A percentile compares a stretch with the other conserved stretches of the same genome.
Conservation (phyloP, 1,139 yeast genomes). For the Pichiaceae sp. region DNA sequence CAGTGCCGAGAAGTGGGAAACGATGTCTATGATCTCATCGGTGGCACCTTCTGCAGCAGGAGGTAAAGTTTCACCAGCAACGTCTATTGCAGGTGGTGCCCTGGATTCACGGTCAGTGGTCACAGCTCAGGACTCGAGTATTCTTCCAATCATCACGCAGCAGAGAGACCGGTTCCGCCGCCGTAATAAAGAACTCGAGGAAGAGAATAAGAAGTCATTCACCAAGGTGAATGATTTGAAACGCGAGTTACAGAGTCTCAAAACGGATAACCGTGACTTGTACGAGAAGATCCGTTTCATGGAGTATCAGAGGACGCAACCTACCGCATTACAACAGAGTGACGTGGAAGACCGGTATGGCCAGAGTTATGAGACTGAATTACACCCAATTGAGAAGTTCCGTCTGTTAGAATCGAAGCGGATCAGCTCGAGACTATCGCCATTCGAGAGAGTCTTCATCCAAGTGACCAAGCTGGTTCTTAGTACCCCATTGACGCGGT, state of each 20-base stretch:
- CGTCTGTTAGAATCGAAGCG: constrained; percentile 72
- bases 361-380: constrained; percentile 62
- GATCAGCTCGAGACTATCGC: constrained; percentile 63
- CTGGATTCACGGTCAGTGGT: constrained; percentile 2
- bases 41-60: constrained; percentile 27
- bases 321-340: constrained; percentile 5
- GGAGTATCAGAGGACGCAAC: constrained; percentile 37
- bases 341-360: constrained; percentile 53
- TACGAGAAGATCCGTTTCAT: constrained; percentile 77
- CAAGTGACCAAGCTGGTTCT: constrained; percentile 66
- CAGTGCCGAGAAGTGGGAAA: constrained; percentile 41
- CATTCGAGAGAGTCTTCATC: constrained; percentile 71
- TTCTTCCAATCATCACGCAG: constrained; percentile 83
- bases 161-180: constrained; percentile 89
- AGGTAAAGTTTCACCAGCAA: constrained; percentile 38
- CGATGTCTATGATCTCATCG: constrained; percentile 63
- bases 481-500: constrained; percentile 65
- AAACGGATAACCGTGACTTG: constrained; percentile 67
- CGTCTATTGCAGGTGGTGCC: constrained; percentile 38
- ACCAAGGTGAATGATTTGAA: constrained; percentile 49
- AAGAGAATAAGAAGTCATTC: constrained; percentile 59
- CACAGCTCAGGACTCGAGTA: constrained; percentile 35
- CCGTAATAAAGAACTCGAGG: constrained; percentile 75
- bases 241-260: constrained; percentile 54
- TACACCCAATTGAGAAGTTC: constrained; percentile 81